Evolutionary conservation across 768 basidiomycete species (phyloP).

Genomic region (Trametes villosa): DNA sequence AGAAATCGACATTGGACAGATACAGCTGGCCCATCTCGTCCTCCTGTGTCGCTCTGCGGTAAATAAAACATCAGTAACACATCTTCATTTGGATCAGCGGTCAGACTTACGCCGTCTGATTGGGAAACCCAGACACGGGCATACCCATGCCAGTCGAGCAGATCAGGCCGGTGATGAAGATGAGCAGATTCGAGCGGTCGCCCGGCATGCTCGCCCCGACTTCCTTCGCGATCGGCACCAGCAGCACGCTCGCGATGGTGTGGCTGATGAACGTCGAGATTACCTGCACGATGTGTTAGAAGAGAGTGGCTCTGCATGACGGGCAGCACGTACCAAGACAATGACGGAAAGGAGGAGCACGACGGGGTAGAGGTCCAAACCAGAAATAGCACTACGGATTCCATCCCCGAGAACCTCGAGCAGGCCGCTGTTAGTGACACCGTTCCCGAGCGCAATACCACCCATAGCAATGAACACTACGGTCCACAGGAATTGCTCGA

Average conservation of each 20-base stretch:
- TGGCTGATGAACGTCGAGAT: slow-evolving; percentile 97
- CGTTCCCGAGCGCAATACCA: slow-evolving; percentile 94
- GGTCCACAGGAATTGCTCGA: slow-evolving; percentile 92
- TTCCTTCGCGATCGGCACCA: slow-evolving; percentile 95
- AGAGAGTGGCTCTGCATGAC: not conserved
- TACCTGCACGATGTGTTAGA: slow-evolving; percentile 46
- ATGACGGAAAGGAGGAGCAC: slow-evolving; percentile 57
- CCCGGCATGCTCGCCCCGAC: slow-evolving; percentile 74
- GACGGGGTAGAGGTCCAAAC: slow-evolving; percentile 67
- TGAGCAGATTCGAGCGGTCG: slow-evolving; percentile 77
- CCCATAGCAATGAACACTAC: slow-evolving; percentile 98
- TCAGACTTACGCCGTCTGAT: slow-evolving; percentile 88
- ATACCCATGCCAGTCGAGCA: slow-evolving; percentile 98
- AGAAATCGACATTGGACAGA: slow-evolving; percentile 82
- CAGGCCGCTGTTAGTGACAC: slow-evolving; percentile 88
- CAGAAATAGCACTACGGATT: slow-evolving; percentile 64
- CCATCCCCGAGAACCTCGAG: slow-evolving; percentile 73
- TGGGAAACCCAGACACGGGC: slow-evolving; percentile 99
- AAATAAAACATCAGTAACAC: slow-evolving; percentile 5
- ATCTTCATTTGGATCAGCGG: not conserved
- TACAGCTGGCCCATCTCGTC: slow-evolving; percentile 93
- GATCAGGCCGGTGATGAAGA: slow-evolving; percentile 91
- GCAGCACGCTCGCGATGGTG: slow-evolving; percentile 93
- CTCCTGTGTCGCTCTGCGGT: slow-evolving; percentile 81
- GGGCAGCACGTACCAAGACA: slow-evolving; percentile 32